These are phyloP conservation scores for Gnomoniopsis smithogilvyi DNA, from an alignment of 2,329 filamentous ascomycete species.

Conservation along the genomic window DNA sequence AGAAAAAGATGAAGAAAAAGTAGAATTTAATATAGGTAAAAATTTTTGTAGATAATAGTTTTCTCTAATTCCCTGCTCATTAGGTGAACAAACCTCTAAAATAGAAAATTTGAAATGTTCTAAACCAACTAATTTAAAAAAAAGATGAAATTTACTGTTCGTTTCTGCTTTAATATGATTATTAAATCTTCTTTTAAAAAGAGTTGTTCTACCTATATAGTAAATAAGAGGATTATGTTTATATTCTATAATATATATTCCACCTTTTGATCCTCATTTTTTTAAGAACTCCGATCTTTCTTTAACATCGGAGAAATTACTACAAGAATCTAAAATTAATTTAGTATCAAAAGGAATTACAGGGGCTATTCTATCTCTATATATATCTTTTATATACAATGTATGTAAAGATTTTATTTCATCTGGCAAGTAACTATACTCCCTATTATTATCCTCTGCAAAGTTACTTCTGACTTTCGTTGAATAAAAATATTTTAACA, in stretches of 20 bases:
- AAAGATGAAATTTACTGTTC: conserved; percentile 15
- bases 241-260: conserved; percentile 16
- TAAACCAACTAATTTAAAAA: conserved; percentile 5
- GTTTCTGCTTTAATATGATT: conserved; percentile 11
- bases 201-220: conserved; percentile 17
- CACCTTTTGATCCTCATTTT: conserved; percentile 14
- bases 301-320: conserved; percentile 14
- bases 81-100: conserved; percentile 10
- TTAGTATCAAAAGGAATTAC: conserved; percentile 14
- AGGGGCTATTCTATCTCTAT: conserved; percentile 8
- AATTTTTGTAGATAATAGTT: conserved; percentile 20
- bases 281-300: conserved; percentile 14
- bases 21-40: conserved; percentile 18
- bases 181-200: conserved; percentile 16
- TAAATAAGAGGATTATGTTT: conserved; percentile 15
- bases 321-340: conserved; percentile 15
- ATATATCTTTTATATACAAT: conserved; percentile 2
- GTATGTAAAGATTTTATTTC: conserved; percentile 2
- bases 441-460: not conserved
- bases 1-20: conserved; percentile 16
- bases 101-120: conserved; percentile 4
- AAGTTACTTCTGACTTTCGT: conserved; percentile 11
- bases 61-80: conserved; percentile 8
- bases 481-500: conserved; percentile 3
- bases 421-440: not conserved